phyloP scores from a whole-genome alignment of 805 yeast genomes.

The Spathaspora passalidarum region DNA sequence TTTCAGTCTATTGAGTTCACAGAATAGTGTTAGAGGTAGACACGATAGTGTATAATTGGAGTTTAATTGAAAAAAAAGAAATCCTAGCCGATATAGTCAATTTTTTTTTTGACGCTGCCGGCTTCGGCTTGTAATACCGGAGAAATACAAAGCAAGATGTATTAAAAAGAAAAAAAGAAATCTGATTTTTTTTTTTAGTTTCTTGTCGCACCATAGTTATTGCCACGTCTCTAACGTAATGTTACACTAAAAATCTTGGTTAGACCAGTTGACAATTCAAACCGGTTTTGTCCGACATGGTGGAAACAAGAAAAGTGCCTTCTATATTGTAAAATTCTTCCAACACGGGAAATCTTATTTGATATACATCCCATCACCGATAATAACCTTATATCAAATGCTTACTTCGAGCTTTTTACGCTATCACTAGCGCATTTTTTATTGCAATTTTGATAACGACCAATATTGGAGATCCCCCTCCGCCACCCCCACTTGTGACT shows the following conservation, averaged over 20 bases:
- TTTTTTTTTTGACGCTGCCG: neutral
- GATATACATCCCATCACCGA: no score
- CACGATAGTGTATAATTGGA: no score
- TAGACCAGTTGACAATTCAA: neutral
- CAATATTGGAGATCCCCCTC: no score
- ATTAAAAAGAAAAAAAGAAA: neutral
- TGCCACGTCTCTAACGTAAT: neutral
- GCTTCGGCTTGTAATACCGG: neutral
- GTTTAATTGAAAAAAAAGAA: neutral
- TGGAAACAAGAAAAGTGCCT: neutral
- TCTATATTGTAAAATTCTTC: neutral
- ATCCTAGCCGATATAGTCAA: neutral
- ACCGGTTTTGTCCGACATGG: neutral
- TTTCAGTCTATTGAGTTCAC: no score
- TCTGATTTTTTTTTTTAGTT: neutral
- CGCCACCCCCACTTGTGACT: neutral
- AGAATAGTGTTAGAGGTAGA: no score
- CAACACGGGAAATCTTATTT: no score
- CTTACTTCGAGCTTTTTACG: no score
- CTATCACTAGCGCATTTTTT: no score
- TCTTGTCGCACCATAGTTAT: neutral
- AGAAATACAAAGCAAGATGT: neutral
- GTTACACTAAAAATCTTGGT: neutral
- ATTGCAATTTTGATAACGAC: no score
- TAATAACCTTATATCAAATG: no score